These are phyloP conservation scores for Suillus discolor DNA, from an alignment of 768 basidiomycete genomes.

Conservation along the genomic window DNA sequence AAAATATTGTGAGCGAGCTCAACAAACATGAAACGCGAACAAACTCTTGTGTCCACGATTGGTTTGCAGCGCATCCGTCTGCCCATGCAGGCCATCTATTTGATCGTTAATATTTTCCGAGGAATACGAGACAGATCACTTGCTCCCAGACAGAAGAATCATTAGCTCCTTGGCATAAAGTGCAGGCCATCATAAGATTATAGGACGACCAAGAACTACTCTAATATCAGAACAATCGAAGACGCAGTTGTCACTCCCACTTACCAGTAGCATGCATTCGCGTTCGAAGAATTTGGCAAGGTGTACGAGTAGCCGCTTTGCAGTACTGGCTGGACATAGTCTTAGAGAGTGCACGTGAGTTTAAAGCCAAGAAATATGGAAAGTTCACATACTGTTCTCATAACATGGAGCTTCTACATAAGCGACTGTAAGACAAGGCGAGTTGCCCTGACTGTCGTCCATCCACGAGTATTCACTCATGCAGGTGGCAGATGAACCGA, in stretches of 20 bases:
- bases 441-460: constrained; percentile 17
- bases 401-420: constrained; percentile 33
- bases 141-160: constrained; percentile 28
- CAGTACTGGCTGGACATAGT: constrained; percentile 29
- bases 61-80: not conserved
- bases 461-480: constrained; percentile 25
- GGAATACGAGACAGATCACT: constrained; percentile 16
- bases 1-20: not conserved
- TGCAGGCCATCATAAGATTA: constrained; percentile 55
- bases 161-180: constrained; percentile 45
- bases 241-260: not conserved
- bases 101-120: not conserved
- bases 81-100: constrained; percentile 26
- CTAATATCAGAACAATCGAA: not conserved
- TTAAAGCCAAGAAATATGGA: not conserved
- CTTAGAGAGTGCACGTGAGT: constrained; percentile 11
- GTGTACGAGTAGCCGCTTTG: constrained; percentile 20
- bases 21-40: not conserved
- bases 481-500: constrained; percentile 21
- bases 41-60: not conserved
- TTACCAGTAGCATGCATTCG: constrained; percentile 32
- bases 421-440: constrained; percentile 28
- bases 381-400: constrained; percentile 25
- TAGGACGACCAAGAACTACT: constrained; percentile 59
- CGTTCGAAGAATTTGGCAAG: constrained; percentile 25